Base-by-base conservation (phyloP, 305 asterid species). In the Plantago coronopus region DNA sequence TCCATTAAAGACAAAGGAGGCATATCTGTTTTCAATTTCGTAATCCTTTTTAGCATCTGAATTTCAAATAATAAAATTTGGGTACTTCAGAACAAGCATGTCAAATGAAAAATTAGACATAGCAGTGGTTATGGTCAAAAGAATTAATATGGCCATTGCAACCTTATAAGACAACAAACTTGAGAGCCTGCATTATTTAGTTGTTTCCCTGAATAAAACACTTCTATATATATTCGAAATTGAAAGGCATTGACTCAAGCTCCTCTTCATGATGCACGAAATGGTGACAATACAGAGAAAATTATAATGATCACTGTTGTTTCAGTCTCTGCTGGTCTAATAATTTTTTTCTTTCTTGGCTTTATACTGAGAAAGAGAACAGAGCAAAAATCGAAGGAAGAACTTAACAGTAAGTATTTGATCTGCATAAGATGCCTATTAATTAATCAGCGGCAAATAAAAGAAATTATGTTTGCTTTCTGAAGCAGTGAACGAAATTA, bases 271-370 rank as follows among this genome's bases (percentile, higher is more conserved):
- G 25, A 18, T 54, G 46, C 57, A 1, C 42, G 50, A n/a, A 64
- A 54, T 34, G 62, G 68, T 63, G 61, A 29, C 14, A 43, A 48
- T 25, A 71, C 48, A 57, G 18, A n/a, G 12, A 44, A 57, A 18
- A 34, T 67, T 0, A 31, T 69, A 47, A 27, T 65, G 54, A 69
- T 64, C 53, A 51, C 11, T 51, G 71, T 58, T 40, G 64, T 75
- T 31, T 22, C 76, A 31, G 20, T 67, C 22, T 62, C 19, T 14
- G 69, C 45, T 43, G 16, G 57, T 10, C 54, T 72, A 40, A 7
- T 72, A 45, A 12, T 78, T 42, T 62, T 58, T 58, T 59, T 63
- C 57, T 49, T 47, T 62, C 67, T 38, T 55, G 40, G 72, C 43
- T 17, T 62, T 59, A 17, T 60, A 53, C 60, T 59, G 64, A 71